A percentile compares a stretch with the other conserved stretches of the same genome.
Evolutionary conservation across 1,284 basidiomycete genomes (phyloP).

Genomic region (Cryptococcus sp.): DNA sequence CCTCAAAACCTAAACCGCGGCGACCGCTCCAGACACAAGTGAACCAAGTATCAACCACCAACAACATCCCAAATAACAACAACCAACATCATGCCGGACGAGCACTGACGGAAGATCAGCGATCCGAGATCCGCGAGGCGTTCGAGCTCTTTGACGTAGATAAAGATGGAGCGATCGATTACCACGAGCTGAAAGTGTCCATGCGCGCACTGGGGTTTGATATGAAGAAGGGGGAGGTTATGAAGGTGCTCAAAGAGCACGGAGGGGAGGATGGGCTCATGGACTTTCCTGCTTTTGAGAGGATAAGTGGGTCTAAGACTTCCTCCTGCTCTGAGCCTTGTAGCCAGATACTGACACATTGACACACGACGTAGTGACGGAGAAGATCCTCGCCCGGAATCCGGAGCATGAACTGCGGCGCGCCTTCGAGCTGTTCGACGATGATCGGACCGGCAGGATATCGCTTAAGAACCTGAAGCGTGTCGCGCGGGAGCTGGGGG

Average conservation of each 20-base stretch:
- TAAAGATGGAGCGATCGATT: constrained; percentile 95
- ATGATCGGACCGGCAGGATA: constrained; percentile 94
- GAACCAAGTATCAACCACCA: background rate
- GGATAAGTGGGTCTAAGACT: constrained; percentile 78
- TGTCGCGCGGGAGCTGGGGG: constrained; percentile 96
- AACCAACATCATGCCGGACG: background rate
- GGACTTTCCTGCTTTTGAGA: constrained; percentile 91
- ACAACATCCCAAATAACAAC: background rate
- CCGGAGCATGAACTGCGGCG: constrained; percentile 95
- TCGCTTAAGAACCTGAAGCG: constrained; percentile 84
- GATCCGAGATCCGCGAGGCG: constrained; percentile 96
- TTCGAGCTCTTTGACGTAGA: constrained; percentile 99
- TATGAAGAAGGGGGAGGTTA: constrained; percentile 95
- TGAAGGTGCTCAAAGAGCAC: constrained; percentile 90
- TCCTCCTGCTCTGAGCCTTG: no score
- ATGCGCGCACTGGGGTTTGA: constrained; percentile 98
- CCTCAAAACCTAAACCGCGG: constrained; percentile 16
- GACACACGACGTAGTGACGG: constrained; percentile 71
- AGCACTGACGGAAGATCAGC: constrained; percentile 85
- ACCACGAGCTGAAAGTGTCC: constrained; percentile 98
- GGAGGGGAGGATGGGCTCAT: constrained; percentile 90
- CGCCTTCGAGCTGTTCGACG: constrained; percentile 95
- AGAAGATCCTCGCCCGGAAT: constrained; percentile 87
- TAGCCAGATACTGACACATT: background rate
- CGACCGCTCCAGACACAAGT: background rate